Evolutionary conservation across 495 filamentous ascomycete species (phyloP), one percentile per base, ranked within the genome.

Genomic region (Cercophora newfieldiana): DNA sequence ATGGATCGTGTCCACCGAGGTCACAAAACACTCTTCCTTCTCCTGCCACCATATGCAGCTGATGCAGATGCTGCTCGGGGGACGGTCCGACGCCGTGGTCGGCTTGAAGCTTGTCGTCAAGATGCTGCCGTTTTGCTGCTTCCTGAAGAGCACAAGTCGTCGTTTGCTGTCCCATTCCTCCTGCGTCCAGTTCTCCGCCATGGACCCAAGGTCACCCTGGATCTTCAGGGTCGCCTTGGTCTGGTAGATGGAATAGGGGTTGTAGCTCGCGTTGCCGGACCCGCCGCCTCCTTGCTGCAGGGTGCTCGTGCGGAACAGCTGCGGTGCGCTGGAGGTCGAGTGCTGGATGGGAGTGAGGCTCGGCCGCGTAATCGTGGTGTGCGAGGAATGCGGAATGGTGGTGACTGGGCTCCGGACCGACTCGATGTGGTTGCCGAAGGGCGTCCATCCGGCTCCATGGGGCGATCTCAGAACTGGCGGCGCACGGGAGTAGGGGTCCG

Each of bases 1-100:
- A 68, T 88, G 89, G 71, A 99, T 98, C 21, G 94, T 97, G 74
- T 99, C 96, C 21, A 98, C 96, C 66, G 94, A 97, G 1, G 95
- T 99, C 37, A 97, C 91, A 74, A 86, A 98, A 76, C 89, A 96
- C 68, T 95, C 91, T 5, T 88, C 77, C 72, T 92, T 95, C 71
- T 94, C 93, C 63, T 89, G 90, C 96, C 96, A 99, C 81, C 85
- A 89, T 67, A 97, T 96, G 78, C 92, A 96, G 80, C 91, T 94
- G 72, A 96, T 90, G 77, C 90, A 93, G 50, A 91, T 90, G 76
- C 89, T 91, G 72, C 91, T 89, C 0, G 88, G 87, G 16, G 86
- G 85, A 30, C 89, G 84, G 57, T 94, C 89, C 71, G 89, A 88
- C 14, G 82, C 86, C 3, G 87, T 78, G 16, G 94, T 87, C 0